These are phyloP conservation scores for Hygrocybe coccinea DNA, from an alignment of 768 basidiomycete genomes.

Conservation along the genomic window DNA sequence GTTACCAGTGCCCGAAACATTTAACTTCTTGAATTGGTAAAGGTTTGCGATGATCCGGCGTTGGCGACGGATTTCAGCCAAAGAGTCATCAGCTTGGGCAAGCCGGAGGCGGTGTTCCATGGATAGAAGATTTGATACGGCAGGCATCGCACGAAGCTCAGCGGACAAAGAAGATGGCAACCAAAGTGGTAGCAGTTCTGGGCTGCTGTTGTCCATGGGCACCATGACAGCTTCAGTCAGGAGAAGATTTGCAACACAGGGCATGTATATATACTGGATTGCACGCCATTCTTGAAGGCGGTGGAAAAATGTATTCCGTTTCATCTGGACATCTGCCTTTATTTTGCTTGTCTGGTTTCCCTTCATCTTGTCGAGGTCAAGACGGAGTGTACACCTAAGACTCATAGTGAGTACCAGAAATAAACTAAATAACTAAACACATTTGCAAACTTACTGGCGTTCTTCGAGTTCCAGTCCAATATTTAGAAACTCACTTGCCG, in stretches of 20 bases:
- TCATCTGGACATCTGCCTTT: background rate
- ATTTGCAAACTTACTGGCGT: slow-evolving; percentile 5
- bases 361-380: background rate
- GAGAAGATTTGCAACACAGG: too few relatives aligned
- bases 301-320: background rate
- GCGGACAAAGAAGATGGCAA: too few relatives aligned
- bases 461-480: slow-evolving; percentile 1
- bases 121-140: background rate
- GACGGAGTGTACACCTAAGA: background rate
- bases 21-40: slow-evolving; percentile 20
- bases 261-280: slow-evolving; percentile 5
- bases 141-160: too few relatives aligned
- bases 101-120: slow-evolving; percentile 13
- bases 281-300: slow-evolving; percentile 6
- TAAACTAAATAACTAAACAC: background rate
- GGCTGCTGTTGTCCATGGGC: too few relatives aligned
- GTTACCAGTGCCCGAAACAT: slow-evolving; percentile 19
- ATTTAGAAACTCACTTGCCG: background rate
- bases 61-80: slow-evolving; percentile 16
- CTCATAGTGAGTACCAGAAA: background rate
- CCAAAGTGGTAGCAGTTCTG: too few relatives aligned
- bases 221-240: too few relatives aligned
- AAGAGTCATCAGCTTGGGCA: slow-evolving; percentile 20
- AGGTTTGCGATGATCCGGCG: slow-evolving; percentile 14
- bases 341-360: background rate